phyloP scores from a whole-genome alignment of 192 early-diverging fungal genomes.

The Rhizoclosmatium globosum region DNA sequence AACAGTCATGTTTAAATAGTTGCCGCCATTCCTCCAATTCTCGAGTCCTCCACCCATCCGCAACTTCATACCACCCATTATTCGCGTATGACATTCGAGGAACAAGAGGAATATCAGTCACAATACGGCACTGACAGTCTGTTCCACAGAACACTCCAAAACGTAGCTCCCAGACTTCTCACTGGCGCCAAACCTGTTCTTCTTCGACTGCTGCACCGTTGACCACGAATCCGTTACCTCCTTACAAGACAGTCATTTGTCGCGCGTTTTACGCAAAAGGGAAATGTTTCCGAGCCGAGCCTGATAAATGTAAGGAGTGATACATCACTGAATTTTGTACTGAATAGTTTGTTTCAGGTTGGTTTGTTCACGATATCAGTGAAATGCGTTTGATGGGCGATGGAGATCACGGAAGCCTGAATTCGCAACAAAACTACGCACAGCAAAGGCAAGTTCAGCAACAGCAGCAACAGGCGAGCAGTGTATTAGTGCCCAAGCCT shows the following conservation, averaged over 20 bases:
- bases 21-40: too few species aligned
- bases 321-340: neutral
- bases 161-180: slow-evolving; percentile 23
- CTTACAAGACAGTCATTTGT: slow-evolving; percentile 38
- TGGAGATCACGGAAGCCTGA: neutral
- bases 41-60: too few species aligned
- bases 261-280: slow-evolving; percentile 26
- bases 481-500: neutral
- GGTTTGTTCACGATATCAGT: slow-evolving; percentile 24
- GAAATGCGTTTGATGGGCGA: slow-evolving; percentile 14
- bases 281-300: slow-evolving; percentile 26
- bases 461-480: neutral
- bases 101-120: neutral
- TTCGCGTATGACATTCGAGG: too few species aligned
- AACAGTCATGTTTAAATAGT: too few species aligned
- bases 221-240: slow-evolving; percentile 13
- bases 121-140: neutral
- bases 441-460: neutral
- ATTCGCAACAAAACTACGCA: neutral
- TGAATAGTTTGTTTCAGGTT: neutral
- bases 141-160: neutral
- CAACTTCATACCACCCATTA: too few species aligned
- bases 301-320: slow-evolving; percentile 24
- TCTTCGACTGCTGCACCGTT: neutral
- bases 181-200: neutral